phyloP scores from a whole-genome alignment of 176 grass and related monocot genomes.

The Oryza glaberrima region DNA sequence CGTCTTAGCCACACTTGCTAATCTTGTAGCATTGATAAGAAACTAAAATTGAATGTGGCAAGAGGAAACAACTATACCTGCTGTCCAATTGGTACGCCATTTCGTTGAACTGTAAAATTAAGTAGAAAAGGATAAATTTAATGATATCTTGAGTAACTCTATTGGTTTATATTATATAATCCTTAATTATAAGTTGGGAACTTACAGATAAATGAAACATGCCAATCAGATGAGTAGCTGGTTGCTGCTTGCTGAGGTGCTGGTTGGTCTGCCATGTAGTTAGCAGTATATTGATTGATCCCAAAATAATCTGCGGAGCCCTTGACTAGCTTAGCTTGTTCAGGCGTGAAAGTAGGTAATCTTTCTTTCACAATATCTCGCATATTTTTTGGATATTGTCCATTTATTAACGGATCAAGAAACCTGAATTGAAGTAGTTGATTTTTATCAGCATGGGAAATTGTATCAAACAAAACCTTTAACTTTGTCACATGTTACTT shows the following conservation, averaged over 20 bases:
- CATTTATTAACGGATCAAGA: slow-evolving; percentile 79
- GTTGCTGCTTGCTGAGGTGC: slow-evolving; percentile 40
- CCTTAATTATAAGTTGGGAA: slow-evolving; percentile 10
- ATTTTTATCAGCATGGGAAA: background rate
- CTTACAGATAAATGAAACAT: slow-evolving; percentile 54
- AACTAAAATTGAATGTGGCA: slow-evolving; percentile 29
- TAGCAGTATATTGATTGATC: slow-evolving; percentile 90
- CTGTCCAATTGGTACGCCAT: slow-evolving; percentile 78
- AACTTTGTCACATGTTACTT: background rate
- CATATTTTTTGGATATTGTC: slow-evolving; percentile 74
- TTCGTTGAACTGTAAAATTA: slow-evolving; percentile 57
- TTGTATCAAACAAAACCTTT: slow-evolving; percentile 18
- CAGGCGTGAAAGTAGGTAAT: slow-evolving; percentile 69
- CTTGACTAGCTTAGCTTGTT: slow-evolving; percentile 88
- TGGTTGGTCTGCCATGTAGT: slow-evolving; percentile 62
- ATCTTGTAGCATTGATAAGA: slow-evolving; percentile 16
- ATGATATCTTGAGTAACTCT: slow-evolving; percentile 11
- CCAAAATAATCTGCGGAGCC: slow-evolving; percentile 85
- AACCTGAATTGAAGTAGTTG: slow-evolving; percentile 52
- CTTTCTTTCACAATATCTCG: slow-evolving; percentile 74
- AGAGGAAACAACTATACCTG: slow-evolving; percentile 48
- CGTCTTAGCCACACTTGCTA: background rate
- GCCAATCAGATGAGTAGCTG: slow-evolving; percentile 83
- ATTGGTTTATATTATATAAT: background rate
- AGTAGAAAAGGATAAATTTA: background rate